Base-by-base conservation (phyloP, 768 basidiomycete species). In the Amanita molliuscula region DNA sequence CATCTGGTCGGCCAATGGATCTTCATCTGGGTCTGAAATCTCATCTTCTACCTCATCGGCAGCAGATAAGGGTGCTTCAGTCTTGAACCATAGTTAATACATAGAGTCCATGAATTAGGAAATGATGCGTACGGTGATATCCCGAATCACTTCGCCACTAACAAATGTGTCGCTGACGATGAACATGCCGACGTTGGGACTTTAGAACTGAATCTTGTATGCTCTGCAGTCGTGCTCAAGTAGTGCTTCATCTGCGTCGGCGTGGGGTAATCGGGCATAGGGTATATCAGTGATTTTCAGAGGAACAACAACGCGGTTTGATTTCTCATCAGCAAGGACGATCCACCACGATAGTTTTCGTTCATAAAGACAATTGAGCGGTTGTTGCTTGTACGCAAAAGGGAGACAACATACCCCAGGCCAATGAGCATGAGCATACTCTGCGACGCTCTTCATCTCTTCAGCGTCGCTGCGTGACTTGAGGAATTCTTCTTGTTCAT, bases 21-120 rank as follows among this genome's bases (percentile, higher is more conserved):
- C 96, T 65, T 98, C 96, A 26, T 98, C 96, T 0, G 96, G 96
- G 44, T 98, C 96, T 0, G 93, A 96, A 55, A 98, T 99, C 52
- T 96, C 94, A 60, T 97, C 93, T 31, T 95, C 94, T 18, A 69
- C 69, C 25, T 67, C 76, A 31, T 76, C 62, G 35, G 84, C 84
- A 5, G 82, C 81, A 11, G 33, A 23, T 35, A 29, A 40, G 38
- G 25, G 6, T 34, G n/a, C n/a, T 34, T 34, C n/a, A 9, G n/a
- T 34, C 34, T 34, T 34, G 34, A 34, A 5, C 10, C n/a, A 11
- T 34, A 5, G 34, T 34, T 34, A 34, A 34, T 34, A 34, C 10
- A 11, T 11, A 11, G 4, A 11, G 10, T 3, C 10, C 4, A 15
- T 4, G 5, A 4, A 5, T 11, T 34, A 11, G 10, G 10, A 11